Conservation (phyloP, 169 alveolate species). For the Theileria luwenshuni region DNA sequence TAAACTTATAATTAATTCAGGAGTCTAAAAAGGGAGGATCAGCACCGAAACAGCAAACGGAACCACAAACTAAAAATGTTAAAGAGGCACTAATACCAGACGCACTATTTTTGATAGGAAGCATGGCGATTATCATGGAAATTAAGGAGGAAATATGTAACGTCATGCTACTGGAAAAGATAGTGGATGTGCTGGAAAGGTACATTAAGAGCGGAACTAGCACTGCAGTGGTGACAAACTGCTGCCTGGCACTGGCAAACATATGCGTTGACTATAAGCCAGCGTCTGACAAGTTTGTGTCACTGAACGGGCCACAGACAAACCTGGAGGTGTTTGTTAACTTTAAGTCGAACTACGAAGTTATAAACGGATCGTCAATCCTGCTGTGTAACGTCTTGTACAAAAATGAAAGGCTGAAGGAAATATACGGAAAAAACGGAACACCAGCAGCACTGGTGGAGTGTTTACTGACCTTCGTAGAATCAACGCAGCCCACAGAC, state of each 20-base stretch:
- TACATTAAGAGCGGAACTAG: constrained; percentile 71
- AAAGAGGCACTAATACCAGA: constrained; percentile 81
- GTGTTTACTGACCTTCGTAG: constrained; percentile 77
- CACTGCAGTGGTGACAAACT: constrained; percentile 81
- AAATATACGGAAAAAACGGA: constrained; percentile 81
- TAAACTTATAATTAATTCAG: neutral
- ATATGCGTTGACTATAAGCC: constrained; percentile 84
- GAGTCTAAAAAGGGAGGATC: neutral
- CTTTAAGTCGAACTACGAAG: constrained; percentile 81
- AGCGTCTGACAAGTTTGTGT: constrained; percentile 77
- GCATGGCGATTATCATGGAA: constrained; percentile 79
- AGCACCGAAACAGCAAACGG: neutral
- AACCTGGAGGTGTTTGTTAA: constrained; percentile 77
- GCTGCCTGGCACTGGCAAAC: constrained; percentile 88
- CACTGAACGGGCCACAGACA: constrained; percentile 85
- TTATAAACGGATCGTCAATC: constrained; percentile 86
- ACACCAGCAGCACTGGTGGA: constrained; percentile 88
- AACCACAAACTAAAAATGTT: neutral
- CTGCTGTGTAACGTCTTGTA: constrained; percentile 84
- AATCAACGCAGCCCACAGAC: constrained; percentile 77
- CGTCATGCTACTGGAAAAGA: constrained; percentile 72
- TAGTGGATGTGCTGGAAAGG: constrained; percentile 68
- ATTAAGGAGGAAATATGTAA: constrained; percentile 82
- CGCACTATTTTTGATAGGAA: constrained; percentile 83
- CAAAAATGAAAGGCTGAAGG: constrained; percentile 84